Base-by-base conservation (phyloP, 352 stramenopile genomes). In the Pelagophyceae sp. region DNA sequence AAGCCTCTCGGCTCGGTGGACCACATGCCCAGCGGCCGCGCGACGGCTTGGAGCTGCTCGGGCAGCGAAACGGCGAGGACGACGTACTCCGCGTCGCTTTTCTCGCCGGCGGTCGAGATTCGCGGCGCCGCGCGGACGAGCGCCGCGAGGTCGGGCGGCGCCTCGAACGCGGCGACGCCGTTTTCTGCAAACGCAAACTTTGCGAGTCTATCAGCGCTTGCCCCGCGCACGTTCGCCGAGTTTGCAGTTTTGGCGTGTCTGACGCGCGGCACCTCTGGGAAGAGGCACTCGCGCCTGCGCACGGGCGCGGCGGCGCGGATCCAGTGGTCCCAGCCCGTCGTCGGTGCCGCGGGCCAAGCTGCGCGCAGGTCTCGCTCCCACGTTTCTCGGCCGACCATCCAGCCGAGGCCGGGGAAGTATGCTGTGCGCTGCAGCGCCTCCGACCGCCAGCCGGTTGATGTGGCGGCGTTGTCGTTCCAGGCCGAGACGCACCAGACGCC, bases 321-420 rank as follows among this genome's bases (percentile, higher is more conserved):
- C 67, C 67, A 74, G 67, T 74, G 67, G 38, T 74, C 67, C 67
- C 67, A 74, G 67, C 67, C 67, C 67, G 67, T 74, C 38, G 67
- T 74, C 35, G 67, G 67, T n/a, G 67, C 67, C 27, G 67, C 35
- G 35, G 67, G 67, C 67, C 67, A 74, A 1, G 27, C 38, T 0
- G 33, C 35, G 6, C 11, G 33, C 15, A 74, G 33, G 20, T 58
- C 67, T 1, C 15, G 11, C 20, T 27, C 37, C 33, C 31, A 74
- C 17, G 38, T 58, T 23, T 15, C 2, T 33, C 31, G 19, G 5
- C 2, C 0, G 35, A 58, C 38, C 67, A 74, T 50, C 67, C 67
- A 74, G 35, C 67, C 67, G 35, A 74, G 67, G 35, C 67, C 67
- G 23, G 67, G 67, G 38, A 74, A 74, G 67, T 74, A 74, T 2